phyloP scores from a whole-genome alignment of 208 protist species.

The Acanthamoeba polyphaga region DNA sequence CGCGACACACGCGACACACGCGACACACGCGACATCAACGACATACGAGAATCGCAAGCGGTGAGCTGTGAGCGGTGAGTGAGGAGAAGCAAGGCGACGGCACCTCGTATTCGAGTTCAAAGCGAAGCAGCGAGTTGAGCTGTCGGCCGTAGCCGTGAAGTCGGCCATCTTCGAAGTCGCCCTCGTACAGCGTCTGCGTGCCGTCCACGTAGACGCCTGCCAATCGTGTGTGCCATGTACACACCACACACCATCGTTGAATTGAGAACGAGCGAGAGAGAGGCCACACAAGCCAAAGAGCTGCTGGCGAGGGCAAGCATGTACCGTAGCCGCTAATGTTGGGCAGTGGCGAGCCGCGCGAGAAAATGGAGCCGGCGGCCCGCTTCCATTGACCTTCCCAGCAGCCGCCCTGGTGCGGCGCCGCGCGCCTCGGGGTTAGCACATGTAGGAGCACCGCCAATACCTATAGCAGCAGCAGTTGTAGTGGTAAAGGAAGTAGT shows the following conservation, averaged over 20 bases:
- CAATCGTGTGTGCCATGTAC: background rate
- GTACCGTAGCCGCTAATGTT: conserved; percentile 7
- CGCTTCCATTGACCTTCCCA: conserved; percentile 41
- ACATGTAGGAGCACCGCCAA: too few relatives aligned
- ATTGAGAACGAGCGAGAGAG: background rate
- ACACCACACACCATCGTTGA: too few relatives aligned
- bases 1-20: too few relatives aligned
- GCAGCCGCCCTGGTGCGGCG: background rate
- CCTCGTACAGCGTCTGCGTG: conserved; percentile 6
- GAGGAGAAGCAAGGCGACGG: background rate
- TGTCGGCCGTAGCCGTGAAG: conserved; percentile 51
- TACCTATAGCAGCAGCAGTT: too few relatives aligned
- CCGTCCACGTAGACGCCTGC: conserved; percentile 5
- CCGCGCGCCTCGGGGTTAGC: background rate
- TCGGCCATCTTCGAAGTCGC: conserved; percentile 36
- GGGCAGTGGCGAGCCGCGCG: background rate
- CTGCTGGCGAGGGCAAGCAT: background rate
- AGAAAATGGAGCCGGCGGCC: conserved; percentile 12
- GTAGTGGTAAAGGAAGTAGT: too few relatives aligned
- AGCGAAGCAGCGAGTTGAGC: conserved; percentile 33
- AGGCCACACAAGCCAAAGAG: background rate
- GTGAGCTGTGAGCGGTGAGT: background rate
- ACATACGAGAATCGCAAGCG: background rate
- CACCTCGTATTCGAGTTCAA: conserved; percentile 51
- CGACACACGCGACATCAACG: too few relatives aligned